These are phyloP conservation scores for Karstenula rhodostoma DNA, from an alignment of 2,329 filamentous ascomycete species.

Conservation along the genomic window DNA sequence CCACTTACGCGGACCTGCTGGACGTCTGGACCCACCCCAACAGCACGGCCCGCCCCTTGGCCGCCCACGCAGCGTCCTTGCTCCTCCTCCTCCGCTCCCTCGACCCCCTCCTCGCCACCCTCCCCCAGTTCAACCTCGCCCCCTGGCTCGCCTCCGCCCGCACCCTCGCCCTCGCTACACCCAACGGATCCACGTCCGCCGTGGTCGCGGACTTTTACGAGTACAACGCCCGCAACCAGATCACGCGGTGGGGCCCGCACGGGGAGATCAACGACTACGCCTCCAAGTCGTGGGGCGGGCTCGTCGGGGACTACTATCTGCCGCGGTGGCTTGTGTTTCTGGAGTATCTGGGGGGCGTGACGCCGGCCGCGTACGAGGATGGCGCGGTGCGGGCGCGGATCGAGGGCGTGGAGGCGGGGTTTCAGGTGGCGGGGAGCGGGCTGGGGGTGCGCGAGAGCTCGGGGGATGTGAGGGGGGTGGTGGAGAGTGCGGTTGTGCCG, in stretches of 20 bases:
- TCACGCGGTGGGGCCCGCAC: constrained; percentile 60
- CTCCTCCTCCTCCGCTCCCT: constrained; percentile 41
- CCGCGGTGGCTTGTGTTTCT: constrained; percentile 58
- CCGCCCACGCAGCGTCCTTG: constrained; percentile 13
- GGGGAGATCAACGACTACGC: constrained; percentile 62
- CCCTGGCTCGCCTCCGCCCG: constrained; percentile 54
- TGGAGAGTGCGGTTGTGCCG: constrained; percentile 22
- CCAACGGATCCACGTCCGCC: constrained; percentile 45
- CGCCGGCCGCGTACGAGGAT: constrained; percentile 19
- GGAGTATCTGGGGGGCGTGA: constrained; percentile 44
- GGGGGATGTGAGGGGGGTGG: constrained; percentile 19
- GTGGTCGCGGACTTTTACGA: constrained; percentile 48
- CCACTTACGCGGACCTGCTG: constrained; percentile 51
- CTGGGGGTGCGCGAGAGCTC: constrained; percentile 4
- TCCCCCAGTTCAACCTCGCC: constrained; percentile 53
- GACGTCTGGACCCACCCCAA: constrained; percentile 38
- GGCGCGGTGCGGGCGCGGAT: constrained; percentile 20
- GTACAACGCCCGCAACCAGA: constrained; percentile 60
- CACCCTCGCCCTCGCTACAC: constrained; percentile 39
- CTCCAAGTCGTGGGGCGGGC: constrained; percentile 58
- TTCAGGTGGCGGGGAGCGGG: constrained; percentile 19
- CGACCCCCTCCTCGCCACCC: constrained; percentile 54
- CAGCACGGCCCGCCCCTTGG: constrained; percentile 24
- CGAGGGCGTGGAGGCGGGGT: constrained; percentile 21
- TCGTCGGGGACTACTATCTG: constrained; percentile 58